Evolutionary conservation across 192 early-diverging fungal genomes (phyloP), one percentile per base, ranked within the genome.

Genomic region (Coemansia furcata): DNA sequence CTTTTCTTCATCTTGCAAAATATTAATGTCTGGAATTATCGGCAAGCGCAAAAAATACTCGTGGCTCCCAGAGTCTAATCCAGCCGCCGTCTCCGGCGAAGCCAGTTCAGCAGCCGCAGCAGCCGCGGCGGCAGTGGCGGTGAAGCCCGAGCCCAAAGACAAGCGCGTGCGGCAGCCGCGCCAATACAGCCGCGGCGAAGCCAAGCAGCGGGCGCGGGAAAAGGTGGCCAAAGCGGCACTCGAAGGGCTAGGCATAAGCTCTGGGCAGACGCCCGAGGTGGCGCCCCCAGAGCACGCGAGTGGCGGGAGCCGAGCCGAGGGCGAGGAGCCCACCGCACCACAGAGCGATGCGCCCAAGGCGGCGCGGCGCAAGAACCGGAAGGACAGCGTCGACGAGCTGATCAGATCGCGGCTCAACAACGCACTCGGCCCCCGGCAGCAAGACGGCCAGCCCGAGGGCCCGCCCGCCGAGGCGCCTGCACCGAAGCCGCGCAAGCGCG

Each of bases 331-430:
- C 5, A 7, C 62, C 29, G 37, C 46, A 26, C 39, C 40, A 1
- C 49, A 47, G 12, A 9, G 15, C 3, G 40, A 26, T 7, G 14
- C 52, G 19, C 10, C 68, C 60, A 66, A 59, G 63, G 4, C 30
- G 63, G 4, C 30, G 23, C 67, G 71, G 7, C 74, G 74, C 37
- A 65, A 72, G 19, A 44, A 69, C 21, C 71, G 76, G 6, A 83
- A 83, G 30, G 80, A 78, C 59, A 83, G 80, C 40, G 73, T 83
- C 17, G 80, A 83, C 38, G 80, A 83, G 35, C 62, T 83, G 33
- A 76, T 83, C 12, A 68, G 80, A n/a, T 72, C 80, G 11, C 68
- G 76, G 37, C 74, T 83, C 12, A 66, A 69, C 40, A 57, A 58
- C 3, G 66, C 60, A 11, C 61, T 74, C 60, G 47, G 12, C 14